Evolutionary conservation across 2,329 filamentous ascomycete species (phyloP).

Genomic region (Aureobasidium sp.): DNA sequence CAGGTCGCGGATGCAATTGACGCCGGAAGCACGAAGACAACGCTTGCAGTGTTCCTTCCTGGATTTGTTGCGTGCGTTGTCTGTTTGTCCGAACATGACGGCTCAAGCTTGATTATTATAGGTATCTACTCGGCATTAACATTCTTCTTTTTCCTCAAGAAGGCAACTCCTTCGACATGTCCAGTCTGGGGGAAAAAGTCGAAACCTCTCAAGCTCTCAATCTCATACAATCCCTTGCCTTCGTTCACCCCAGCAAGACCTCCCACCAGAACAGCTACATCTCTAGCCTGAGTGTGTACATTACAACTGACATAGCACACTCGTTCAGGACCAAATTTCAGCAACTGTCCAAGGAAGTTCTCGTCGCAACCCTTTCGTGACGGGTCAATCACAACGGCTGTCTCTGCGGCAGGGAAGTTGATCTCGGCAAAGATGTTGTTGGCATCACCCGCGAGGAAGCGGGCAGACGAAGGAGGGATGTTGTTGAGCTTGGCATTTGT

Average conservation of each 20-base stretch:
- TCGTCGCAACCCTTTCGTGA: constrained; percentile 90
- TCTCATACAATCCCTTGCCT: constrained; percentile 55
- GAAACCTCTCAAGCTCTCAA: constrained; percentile 87
- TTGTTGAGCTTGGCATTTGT: constrained; percentile 73
- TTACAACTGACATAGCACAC: constrained; percentile 96
- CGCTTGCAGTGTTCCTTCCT: no score
- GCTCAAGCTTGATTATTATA: background rate
- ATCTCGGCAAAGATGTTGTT: constrained; percentile 63
- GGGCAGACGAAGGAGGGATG: constrained; percentile 59
- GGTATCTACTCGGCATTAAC: background rate
- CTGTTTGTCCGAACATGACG: no score
- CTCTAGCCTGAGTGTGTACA: constrained; percentile 92
- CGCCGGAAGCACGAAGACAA: no score
- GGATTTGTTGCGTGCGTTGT: no score
- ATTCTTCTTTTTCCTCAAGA: constrained; percentile 41
- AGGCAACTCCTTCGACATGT: constrained; percentile 59
- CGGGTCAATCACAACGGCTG: constrained; percentile 92
- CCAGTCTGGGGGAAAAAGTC: constrained; percentile 92
- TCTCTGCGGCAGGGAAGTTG: constrained; percentile 66
- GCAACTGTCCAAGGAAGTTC: constrained; percentile 72
- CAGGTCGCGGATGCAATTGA: no score
- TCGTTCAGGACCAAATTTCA: constrained; percentile 67
- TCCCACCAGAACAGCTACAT: constrained; percentile 79
- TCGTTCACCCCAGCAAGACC: constrained; percentile 47
- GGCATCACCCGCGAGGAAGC: constrained; percentile 86